These are phyloP conservation scores for Venturia effusa DNA, from an alignment of 2,329 filamentous ascomycete species.

Conservation along the genomic window DNA sequence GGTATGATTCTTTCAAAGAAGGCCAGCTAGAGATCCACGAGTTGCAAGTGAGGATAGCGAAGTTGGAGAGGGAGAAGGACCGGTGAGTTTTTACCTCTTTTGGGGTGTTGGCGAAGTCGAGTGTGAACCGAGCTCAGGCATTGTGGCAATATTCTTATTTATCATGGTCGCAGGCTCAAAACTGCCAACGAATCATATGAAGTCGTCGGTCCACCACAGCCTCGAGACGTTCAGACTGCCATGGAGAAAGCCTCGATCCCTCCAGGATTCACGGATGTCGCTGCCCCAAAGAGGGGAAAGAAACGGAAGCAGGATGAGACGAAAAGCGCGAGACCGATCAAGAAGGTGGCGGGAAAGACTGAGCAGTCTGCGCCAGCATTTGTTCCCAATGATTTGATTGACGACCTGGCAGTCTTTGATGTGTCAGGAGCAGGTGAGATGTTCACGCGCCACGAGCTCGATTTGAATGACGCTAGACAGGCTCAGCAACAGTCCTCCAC, in stretches of 20 bases:
- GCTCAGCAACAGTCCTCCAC: conserved; percentile 12
- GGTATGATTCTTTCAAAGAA: conserved; percentile 3
- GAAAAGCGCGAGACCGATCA: neutral
- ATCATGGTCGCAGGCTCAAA: neutral
- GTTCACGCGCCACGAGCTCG: neutral
- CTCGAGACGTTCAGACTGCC: neutral
- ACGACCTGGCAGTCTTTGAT: neutral
- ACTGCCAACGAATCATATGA: neutral
- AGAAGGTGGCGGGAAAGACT: neutral
- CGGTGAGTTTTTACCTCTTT: neutral
- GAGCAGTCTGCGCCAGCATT: neutral
- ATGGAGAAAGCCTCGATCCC: neutral
- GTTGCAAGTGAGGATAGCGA: neutral
- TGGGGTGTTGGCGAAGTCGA: too few relatives aligned
- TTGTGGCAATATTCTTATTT: neutral
- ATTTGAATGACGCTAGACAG: neutral
- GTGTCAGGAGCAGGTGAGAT: neutral
- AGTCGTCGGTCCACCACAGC: neutral
- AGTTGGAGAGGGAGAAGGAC: neutral
- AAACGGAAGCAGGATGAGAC: conserved; percentile 1
- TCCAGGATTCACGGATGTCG: neutral
- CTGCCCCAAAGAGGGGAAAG: neutral
- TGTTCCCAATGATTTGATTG: neutral
- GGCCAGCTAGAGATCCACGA: neutral
- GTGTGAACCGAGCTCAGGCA: neutral